These are phyloP conservation scores for Elsinoe batatas DNA, from an alignment of 2,329 filamentous ascomycete genomes.

Conservation along the genomic window DNA sequence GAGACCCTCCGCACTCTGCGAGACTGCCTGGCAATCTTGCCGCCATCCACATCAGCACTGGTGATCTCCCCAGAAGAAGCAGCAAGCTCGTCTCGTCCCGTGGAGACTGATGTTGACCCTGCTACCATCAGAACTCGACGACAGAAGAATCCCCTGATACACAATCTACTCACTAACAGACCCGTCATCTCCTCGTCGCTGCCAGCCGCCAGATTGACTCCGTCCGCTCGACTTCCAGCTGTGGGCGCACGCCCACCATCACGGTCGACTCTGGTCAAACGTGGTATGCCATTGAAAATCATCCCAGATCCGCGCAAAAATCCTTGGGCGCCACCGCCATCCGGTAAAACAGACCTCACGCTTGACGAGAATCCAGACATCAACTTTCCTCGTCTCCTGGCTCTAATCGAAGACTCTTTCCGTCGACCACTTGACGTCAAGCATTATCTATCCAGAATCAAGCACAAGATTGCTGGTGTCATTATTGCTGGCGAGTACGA, in stretches of 20 bases:
- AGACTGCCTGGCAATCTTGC: conserved; percentile 62
- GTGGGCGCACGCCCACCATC: conserved; percentile 20
- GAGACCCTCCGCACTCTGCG: conserved; percentile 67
- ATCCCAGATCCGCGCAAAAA: conserved; percentile 58
- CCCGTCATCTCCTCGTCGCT: conserved; percentile 86
- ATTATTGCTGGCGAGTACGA: conserved; percentile 97
- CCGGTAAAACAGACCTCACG: conserved; percentile 50
- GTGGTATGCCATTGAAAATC: conserved; percentile 79
- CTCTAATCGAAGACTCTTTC: conserved; percentile 92
- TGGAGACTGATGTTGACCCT: conserved; percentile 13
- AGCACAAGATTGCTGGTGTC: conserved; percentile 72
- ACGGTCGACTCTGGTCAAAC: conserved; percentile 62
- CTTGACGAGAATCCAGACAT: conserved; percentile 67
- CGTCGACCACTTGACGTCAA: conserved; percentile 70
- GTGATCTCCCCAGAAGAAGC: conserved; percentile 82
- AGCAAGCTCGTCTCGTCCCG: conserved; percentile 45
- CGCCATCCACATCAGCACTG: conserved; percentile 73
- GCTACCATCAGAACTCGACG: conserved; percentile 45
- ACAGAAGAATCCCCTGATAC: conserved; percentile 76
- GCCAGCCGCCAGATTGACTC: conserved; percentile 55
- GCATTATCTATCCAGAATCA: conserved; percentile 73
- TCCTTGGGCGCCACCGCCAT: conserved; percentile 58
- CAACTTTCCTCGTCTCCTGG: conserved; percentile 69
- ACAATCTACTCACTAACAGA: conserved; percentile 93
- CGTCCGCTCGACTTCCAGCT: conserved; percentile 25